phyloP scores from a whole-genome alignment of 768 basidiomycete genomes.

The Leucocoprinus sp. region DNA sequence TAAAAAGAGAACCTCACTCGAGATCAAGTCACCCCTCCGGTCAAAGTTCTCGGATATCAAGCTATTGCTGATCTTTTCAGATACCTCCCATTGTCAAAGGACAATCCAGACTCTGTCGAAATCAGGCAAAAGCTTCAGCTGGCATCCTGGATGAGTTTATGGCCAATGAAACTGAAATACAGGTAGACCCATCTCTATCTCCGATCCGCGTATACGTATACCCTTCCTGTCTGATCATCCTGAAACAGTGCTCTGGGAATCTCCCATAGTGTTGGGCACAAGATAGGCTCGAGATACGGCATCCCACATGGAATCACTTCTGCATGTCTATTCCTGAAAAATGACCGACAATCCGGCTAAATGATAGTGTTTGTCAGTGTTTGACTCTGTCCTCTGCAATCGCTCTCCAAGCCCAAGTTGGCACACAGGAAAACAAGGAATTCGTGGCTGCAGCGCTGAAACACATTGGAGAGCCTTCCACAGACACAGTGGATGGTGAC shows the following conservation, averaged over 20 bases:
- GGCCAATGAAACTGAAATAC: conserved; percentile 59
- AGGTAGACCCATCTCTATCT: conserved; percentile 7
- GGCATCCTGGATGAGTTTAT: conserved; percentile 76
- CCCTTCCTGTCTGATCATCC: neutral
- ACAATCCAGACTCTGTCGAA: conserved; percentile 45
- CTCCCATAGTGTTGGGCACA: conserved; percentile 70
- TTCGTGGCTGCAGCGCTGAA: conserved; percentile 48
- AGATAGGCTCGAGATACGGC: conserved; percentile 60
- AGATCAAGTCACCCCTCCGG: conserved; percentile 42
- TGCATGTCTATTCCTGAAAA: conserved; percentile 30
- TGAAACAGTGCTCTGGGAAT: conserved; percentile 52
- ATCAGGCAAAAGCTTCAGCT: conserved; percentile 61
- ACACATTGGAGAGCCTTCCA: conserved; percentile 51
- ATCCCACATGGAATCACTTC: conserved; percentile 83
- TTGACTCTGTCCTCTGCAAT: conserved; percentile 64
- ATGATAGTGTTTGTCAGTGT: conserved; percentile 36
- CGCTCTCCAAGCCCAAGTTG: conserved; percentile 46
- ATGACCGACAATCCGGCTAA: conserved; percentile 3
- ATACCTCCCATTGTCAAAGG: conserved; percentile 60
- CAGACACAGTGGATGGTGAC: conserved; percentile 59
- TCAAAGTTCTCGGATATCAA: conserved; percentile 57
- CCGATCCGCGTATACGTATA: neutral
- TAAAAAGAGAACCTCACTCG: conserved; percentile 54
- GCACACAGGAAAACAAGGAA: conserved; percentile 55
- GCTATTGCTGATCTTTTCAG: conserved; percentile 68